phyloP scores from a whole-genome alignment of 192 early-diverging fungal genomes.

The Fimicolochytrium jonesii region DNA sequence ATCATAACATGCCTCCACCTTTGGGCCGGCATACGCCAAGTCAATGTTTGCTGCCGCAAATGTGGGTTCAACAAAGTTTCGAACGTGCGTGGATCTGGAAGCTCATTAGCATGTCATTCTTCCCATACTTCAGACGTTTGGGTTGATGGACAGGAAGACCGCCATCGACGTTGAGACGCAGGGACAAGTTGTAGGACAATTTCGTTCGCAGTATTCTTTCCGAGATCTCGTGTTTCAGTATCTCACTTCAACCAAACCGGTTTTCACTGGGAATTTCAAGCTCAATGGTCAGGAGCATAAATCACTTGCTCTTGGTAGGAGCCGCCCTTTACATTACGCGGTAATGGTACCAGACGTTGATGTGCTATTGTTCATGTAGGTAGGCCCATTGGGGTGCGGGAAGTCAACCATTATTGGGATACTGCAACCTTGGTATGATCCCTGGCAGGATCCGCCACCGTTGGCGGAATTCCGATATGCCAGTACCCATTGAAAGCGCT shows the following conservation, averaged over 20 bases:
- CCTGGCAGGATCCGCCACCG: constrained; percentile 49
- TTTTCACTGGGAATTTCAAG: background rate
- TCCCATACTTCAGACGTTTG: constrained; percentile 61
- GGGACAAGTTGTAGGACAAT: background rate
- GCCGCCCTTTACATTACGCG: no score
- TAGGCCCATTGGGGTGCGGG: constrained; percentile 82
- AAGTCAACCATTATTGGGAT: constrained; percentile 60
- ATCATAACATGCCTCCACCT: no score
- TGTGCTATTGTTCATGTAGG: no score
- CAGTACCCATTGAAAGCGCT: constrained; percentile 63
- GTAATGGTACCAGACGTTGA: no score
- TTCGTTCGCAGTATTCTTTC: constrained; percentile 52
- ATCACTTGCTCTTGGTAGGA: no score
- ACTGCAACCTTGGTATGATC: constrained; percentile 82
- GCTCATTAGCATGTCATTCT: no score
- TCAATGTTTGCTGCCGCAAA: no score
- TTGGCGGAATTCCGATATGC: constrained; percentile 40
- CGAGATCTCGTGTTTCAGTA: constrained; percentile 64
- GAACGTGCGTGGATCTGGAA: no score
- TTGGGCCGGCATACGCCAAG: no score
- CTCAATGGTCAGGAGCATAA: no score
- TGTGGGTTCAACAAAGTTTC: no score
- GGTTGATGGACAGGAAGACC: constrained; percentile 62
- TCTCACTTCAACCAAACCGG: constrained; percentile 24
- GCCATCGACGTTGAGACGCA: constrained; percentile 54